A percentile compares a stretch with the other conserved stretches of the same genome.
phyloP scores from a whole-genome alignment of 2,329 filamentous ascomycete species.

The Sporothrix brunneoviolacea region DNA sequence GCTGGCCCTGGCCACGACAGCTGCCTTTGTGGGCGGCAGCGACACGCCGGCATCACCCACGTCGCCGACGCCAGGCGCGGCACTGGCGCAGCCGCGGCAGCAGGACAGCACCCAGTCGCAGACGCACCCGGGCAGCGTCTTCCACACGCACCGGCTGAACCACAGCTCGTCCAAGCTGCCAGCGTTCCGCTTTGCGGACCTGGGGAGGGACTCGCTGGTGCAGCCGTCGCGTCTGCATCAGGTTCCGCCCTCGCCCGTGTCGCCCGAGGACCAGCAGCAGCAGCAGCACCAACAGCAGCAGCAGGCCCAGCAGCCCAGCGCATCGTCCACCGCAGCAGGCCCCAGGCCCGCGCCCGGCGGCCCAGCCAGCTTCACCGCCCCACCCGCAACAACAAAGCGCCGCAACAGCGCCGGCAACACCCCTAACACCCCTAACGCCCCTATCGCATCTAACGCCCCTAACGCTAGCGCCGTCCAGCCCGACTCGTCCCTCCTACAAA shows the following conservation, averaged over 20 bases:
- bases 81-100: neutral
- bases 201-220: constrained; percentile 31
- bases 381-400: constrained; percentile 6
- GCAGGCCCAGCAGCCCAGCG: neutral
- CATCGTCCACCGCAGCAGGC: constrained; percentile 8
- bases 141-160: constrained; percentile 45
- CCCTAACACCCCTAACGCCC: no score
- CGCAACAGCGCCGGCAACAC: constrained; percentile 5
- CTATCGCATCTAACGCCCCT: neutral
- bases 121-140: constrained; percentile 20
- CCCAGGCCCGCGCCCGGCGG: constrained; percentile 5
- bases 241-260: constrained; percentile 35
- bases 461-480: neutral
- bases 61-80: neutral
- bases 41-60: no score
- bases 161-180: constrained; percentile 51
- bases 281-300: neutral
- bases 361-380: neutral
- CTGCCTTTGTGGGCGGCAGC: no score
- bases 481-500: neutral
- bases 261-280: constrained; percentile 21
- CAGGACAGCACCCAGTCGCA: neutral
- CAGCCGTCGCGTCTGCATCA: constrained; percentile 30
- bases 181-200: constrained; percentile 47
- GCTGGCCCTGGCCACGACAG: no score